Evolutionary conservation across 108 stramenopile species (phyloP).

Genomic region (Schizochytrium sp.): DNA sequence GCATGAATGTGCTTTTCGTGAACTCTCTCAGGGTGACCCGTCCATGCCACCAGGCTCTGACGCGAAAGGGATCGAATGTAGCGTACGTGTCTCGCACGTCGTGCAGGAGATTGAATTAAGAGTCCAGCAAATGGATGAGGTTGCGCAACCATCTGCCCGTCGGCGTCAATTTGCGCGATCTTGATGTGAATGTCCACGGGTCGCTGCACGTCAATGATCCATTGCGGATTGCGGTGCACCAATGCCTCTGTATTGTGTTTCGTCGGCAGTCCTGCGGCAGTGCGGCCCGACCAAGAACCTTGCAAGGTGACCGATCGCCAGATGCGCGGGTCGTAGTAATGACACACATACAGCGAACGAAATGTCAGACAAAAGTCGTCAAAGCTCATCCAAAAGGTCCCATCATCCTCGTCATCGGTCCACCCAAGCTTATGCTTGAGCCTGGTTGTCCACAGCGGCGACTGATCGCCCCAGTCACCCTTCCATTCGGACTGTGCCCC

Average conservation of each 20-base stretch:
- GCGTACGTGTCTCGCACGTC: background rate
- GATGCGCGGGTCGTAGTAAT: background rate
- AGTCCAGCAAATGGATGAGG: background rate
- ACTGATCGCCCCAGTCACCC: slow-evolving; percentile 38
- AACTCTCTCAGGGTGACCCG: background rate
- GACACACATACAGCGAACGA: background rate
- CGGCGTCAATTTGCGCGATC: background rate
- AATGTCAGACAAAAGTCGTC: slow-evolving; percentile 32
- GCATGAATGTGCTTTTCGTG: background rate
- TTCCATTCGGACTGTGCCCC: slow-evolving; percentile 32
- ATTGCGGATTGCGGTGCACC: slow-evolving; percentile 11
- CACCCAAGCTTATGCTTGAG: slow-evolving; percentile 17
- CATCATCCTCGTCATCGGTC: slow-evolving; percentile 28
- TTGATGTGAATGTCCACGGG: background rate
- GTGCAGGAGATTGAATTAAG: background rate
- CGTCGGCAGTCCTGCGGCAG: background rate
- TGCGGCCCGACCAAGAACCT: background rate
- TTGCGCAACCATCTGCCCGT: background rate
- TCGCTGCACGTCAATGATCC: background rate
- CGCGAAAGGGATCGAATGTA: background rate
- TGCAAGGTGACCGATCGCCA: background rate
- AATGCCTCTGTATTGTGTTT: background rate
- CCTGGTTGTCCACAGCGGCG: slow-evolving; percentile 27
- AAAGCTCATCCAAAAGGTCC: slow-evolving; percentile 43
- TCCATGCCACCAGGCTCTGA: background rate